A percentile compares a stretch with the other conserved stretches of the same genome.
Evolutionary conservation across 805 yeast species (phyloP).

Genomic region (Metschnikowia orientalis): DNA sequence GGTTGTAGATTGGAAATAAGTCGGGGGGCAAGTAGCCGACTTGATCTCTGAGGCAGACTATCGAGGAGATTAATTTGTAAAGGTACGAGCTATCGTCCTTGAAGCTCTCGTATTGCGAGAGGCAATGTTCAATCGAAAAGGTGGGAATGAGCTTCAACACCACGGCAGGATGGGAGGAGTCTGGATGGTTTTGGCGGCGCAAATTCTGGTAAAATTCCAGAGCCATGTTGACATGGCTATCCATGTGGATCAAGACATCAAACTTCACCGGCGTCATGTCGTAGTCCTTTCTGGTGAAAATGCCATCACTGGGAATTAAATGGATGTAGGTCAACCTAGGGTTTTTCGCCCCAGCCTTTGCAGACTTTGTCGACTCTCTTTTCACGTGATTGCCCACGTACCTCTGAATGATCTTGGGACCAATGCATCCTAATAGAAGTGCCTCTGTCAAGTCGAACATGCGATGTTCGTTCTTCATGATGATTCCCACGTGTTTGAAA

Average conservation of each 20-base stretch:
- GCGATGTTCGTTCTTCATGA: constrained; percentile 61
- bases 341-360: constrained; percentile 15
- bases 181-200: constrained; percentile 27
- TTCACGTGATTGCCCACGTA: constrained; percentile 60
- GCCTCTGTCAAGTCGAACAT: constrained; percentile 72
- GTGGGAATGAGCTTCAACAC: constrained; percentile 68
- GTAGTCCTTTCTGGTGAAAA: constrained; percentile 22
- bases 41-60: constrained; percentile 74
- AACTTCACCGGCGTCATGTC: constrained; percentile 29
- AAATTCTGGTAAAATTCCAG: constrained; percentile 26
- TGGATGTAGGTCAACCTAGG: constrained; percentile 28
- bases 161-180: constrained; percentile 37
- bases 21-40: constrained; percentile 82
- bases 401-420: constrained; percentile 47
- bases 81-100: constrained; percentile 38
- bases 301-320: constrained; percentile 39
- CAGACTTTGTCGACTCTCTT: constrained; percentile 36
- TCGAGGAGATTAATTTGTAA: constrained; percentile 71
- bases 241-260: constrained; percentile 62
- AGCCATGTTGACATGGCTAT: constrained; percentile 50
- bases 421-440: constrained; percentile 52
- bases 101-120: constrained; percentile 38
- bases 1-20: constrained; percentile 67
- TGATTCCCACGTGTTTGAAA: constrained; percentile 57
- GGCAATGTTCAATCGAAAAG: constrained; percentile 81